Evolutionary conservation across 2,329 filamentous ascomycete genomes (phyloP).

Genomic region (Phyllosticta citrichinensis): DNA sequence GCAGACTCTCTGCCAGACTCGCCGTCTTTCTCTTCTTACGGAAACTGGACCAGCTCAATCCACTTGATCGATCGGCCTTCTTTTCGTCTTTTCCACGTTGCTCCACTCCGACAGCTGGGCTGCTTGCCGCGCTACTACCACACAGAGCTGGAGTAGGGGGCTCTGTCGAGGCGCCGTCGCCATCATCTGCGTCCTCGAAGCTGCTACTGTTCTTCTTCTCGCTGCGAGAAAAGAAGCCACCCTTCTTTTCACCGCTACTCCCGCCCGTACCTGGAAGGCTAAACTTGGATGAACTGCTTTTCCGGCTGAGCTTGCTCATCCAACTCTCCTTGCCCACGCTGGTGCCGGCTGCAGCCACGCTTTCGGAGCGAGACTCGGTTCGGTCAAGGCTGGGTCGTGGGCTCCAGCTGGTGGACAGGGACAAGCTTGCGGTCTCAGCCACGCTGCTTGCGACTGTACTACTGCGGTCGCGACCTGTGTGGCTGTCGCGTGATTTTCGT

Average conservation of each 20-base stretch:
- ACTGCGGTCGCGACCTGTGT: not conserved
- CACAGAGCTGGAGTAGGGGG: constrained; percentile 18
- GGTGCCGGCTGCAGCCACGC: constrained; percentile 16
- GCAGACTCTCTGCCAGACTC: not conserved
- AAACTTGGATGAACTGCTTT: constrained; percentile 37
- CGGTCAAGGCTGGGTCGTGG: constrained; percentile 33
- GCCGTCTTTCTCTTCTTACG: constrained; percentile 28
- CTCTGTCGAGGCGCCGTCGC: constrained; percentile 14
- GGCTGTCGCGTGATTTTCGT: constrained; percentile 6
- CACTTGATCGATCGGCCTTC: constrained; percentile 27
- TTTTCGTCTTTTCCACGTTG: constrained; percentile 13
- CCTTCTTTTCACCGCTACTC: constrained; percentile 3
- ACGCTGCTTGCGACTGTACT: constrained; percentile 7
- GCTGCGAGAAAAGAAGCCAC: constrained; percentile 24
- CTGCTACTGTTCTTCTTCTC: constrained; percentile 26
- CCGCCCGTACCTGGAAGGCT: constrained; percentile 24
- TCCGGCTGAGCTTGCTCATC: constrained; percentile 41
- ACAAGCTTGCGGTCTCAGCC: not conserved
- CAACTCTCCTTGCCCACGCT: constrained; percentile 34
- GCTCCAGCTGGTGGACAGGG: constrained; percentile 17
- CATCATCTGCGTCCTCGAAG: constrained; percentile 28
- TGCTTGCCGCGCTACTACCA: constrained; percentile 15
- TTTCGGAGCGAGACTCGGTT: constrained; percentile 28
- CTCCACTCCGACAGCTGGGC: constrained; percentile 25
- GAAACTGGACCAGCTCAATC: constrained; percentile 35